A percentile compares a stretch with the other conserved stretches of the same genome.
Conservation (phyloP, 1,139 yeast species). For the Pichia kudriavzevii region DNA sequence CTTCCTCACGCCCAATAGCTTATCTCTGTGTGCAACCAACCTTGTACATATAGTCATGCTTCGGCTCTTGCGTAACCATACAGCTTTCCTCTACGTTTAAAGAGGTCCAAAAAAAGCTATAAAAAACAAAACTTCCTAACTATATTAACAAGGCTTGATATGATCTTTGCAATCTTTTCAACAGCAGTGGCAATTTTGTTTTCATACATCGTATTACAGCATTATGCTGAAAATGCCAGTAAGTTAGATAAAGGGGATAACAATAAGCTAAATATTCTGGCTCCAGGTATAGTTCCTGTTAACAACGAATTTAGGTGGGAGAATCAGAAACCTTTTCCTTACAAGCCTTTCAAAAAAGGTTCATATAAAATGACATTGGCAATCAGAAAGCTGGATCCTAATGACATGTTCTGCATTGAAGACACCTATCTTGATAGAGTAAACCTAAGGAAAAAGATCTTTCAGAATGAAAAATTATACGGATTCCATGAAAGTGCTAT, state of each 20-base stretch:
- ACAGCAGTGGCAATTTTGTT: too few relatives aligned
- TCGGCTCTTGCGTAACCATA: too few relatives aligned
- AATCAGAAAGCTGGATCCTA: constrained; percentile 43
- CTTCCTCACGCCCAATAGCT: too few relatives aligned
- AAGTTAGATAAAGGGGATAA: too few relatives aligned
- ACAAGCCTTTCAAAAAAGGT: constrained; percentile 59
- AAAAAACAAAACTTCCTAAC: too few relatives aligned
- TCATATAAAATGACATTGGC: constrained; percentile 66
- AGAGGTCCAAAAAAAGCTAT: too few relatives aligned
- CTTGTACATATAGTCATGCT: too few relatives aligned
- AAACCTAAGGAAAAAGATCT: constrained; percentile 36
- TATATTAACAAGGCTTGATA: too few relatives aligned
- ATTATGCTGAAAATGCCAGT: neutral
- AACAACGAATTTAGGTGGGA: constrained; percentile 40
- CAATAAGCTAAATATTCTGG: constrained; percentile 2
- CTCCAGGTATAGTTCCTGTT: constrained; percentile 27
- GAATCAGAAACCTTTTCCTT: constrained; percentile 38
- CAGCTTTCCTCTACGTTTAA: too few relatives aligned
- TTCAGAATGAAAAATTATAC: constrained; percentile 36
- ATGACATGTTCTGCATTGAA: constrained; percentile 66
- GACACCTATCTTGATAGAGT: constrained; percentile 46
- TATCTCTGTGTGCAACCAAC: too few relatives aligned
- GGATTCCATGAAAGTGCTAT: constrained; percentile 37
- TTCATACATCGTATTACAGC: too few relatives aligned
- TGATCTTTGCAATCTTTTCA: too few relatives aligned